These are phyloP conservation scores for Daedalea quercina DNA, from an alignment of 768 basidiomycete species.

Conservation along the genomic window DNA sequence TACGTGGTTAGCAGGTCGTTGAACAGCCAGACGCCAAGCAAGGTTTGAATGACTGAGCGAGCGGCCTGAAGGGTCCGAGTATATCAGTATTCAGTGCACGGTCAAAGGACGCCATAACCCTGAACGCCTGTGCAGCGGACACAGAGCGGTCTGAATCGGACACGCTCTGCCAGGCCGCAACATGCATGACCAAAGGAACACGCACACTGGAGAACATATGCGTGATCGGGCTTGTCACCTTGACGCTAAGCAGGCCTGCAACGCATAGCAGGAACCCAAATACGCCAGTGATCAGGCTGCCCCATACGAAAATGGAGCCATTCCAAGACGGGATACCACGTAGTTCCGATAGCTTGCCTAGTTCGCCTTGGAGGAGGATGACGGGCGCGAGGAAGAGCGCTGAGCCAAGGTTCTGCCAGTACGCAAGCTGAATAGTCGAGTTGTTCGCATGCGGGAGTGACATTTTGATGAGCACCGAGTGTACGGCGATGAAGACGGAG, in stretches of 20 bases:
- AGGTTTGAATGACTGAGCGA: slow-evolving; percentile 76
- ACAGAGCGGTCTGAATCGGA: neutral
- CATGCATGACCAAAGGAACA: slow-evolving; percentile 9
- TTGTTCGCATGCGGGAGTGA: slow-evolving; percentile 64
- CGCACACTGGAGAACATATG: slow-evolving; percentile 81
- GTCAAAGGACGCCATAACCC: neutral
- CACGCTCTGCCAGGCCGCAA: neutral
- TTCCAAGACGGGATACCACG: slow-evolving; percentile 39
- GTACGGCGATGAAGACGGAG: slow-evolving; percentile 69
- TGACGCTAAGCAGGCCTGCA: slow-evolving; percentile 74
- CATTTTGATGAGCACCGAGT: slow-evolving; percentile 68
- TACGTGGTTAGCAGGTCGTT: slow-evolving; percentile 68
- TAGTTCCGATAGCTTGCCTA: slow-evolving; percentile 32
- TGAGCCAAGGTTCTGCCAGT: slow-evolving; percentile 73
- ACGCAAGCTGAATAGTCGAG: slow-evolving; percentile 67
- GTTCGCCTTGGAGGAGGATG: slow-evolving; percentile 52
- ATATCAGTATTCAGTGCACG: neutral
- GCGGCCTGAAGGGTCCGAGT: slow-evolving; percentile 45
- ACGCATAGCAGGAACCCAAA: slow-evolving; percentile 79
- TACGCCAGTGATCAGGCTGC: slow-evolving; percentile 61
- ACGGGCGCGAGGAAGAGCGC: slow-evolving; percentile 60
- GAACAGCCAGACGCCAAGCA: slow-evolving; percentile 74
- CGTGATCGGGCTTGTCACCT: slow-evolving; percentile 75
- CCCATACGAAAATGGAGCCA: slow-evolving; percentile 51
- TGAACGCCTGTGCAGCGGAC: neutral